Base-by-base conservation (phyloP, 164 flowering plant species). In the Liquidambar formosana region DNA sequence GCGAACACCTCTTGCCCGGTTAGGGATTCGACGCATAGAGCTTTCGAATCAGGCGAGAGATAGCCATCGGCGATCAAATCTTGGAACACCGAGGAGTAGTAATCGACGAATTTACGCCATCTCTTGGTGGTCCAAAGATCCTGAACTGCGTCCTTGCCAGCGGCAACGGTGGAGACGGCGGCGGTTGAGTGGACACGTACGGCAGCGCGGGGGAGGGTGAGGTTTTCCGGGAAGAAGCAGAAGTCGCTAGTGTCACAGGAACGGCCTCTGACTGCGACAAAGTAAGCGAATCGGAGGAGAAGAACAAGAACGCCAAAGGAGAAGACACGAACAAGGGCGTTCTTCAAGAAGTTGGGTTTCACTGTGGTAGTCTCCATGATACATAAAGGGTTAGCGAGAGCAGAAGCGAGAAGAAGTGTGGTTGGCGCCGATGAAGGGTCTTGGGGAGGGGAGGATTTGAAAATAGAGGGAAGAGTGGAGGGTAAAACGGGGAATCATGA, bases 401-500 rank as follows among this genome's bases (percentile, higher is more conserved):
- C 97, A 94, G 82, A 94, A 92, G 5, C 98, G 92, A 49, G 96
- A 92, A 61, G 97, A 86, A 77, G 96, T 89, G 84, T 94, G 98
- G 79, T 94, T 94, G 60, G 84, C 96, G 63, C 98, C 98, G 85
- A 94, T 64, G 61, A 92, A 83, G 76, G 83, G 19, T 68, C 63
- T 69, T 15, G 16, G 26, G 19, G 75, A 67, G 56, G 18, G 28
- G 61, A 53, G 64, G 68, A 80, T 79, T 8, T 38, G 84, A 16
- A 66, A 76, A 83, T 71, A 60, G 71, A 60, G 56, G 4, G 65
- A 15, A 25, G n/a, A 4, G 2, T 14, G 56, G 74, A 69, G 76
- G 82, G 73, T 45, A 72, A 80, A 84, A 78, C 23, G 44, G 83
- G 82, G 66, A 80, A 14, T 15, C 90, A 88, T 86, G 64, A 57